These are phyloP conservation scores for Phytopythium montanum DNA, from an alignment of 352 stramenopile species.

Conservation along the genomic window DNA sequence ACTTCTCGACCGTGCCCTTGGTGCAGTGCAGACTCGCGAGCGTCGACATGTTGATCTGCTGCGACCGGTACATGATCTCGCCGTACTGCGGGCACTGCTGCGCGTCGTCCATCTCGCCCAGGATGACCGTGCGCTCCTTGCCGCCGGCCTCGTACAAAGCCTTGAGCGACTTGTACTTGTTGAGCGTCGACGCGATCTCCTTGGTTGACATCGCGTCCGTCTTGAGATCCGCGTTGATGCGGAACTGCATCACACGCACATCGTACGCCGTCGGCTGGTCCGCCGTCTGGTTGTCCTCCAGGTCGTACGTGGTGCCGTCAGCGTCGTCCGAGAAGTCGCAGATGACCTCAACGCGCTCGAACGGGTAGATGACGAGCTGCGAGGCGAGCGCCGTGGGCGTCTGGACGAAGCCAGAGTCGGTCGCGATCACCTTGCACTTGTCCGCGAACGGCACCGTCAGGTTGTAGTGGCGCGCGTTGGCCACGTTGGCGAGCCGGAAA, in stretches of 20 bases:
- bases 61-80: constrained; percentile 47
- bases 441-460: constrained; percentile 59
- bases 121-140: constrained; percentile 48
- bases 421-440: constrained; percentile 59
- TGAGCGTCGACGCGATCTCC: constrained; percentile 30
- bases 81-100: constrained; percentile 30
- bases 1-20: constrained; percentile 72
- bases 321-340: constrained; percentile 44
- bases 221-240: constrained; percentile 31
- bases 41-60: constrained; percentile 50
- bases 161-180: constrained; percentile 52
- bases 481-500: constrained; percentile 51
- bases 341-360: constrained; percentile 49
- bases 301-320: constrained; percentile 44
- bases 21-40: constrained; percentile 51
- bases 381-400: constrained; percentile 14
- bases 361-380: constrained; percentile 35
- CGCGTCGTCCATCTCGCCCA: constrained; percentile 54
- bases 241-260: constrained; percentile 38
- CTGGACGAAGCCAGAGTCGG: constrained; percentile 62
- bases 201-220: constrained; percentile 26
- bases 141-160: constrained; percentile 42
- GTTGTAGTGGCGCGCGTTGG: constrained; percentile 76
- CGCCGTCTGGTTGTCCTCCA: constrained; percentile 38
- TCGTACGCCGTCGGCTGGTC: constrained; percentile 46